Conservation (phyloP, 768 basidiomycete genomes). For the Podaxis sp. region DNA sequence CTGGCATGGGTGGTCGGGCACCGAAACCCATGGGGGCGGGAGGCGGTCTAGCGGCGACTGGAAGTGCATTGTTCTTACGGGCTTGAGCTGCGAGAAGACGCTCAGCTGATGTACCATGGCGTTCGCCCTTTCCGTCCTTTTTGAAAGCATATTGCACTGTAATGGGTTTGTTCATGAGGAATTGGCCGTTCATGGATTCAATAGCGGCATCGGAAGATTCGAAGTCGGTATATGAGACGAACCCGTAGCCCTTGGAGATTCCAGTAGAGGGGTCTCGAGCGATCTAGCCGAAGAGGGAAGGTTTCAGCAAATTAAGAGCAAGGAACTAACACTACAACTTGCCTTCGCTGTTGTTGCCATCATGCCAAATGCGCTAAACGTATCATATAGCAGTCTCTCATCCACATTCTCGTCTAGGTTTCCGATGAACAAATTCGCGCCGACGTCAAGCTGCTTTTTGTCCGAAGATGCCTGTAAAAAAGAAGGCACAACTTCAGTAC, state of each 20-base stretch:
- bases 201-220: constrained; percentile 95
- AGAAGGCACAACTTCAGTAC: constrained; percentile 17
- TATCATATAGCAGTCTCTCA: constrained; percentile 89
- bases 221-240: constrained; percentile 96
- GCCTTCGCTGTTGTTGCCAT: constrained; percentile 93
- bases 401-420: constrained; percentile 95
- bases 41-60: constrained; percentile 73
- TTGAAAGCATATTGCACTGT: constrained; percentile 99
- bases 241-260: constrained; percentile 94
- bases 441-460: constrained; percentile 97
- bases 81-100: constrained; percentile 94
- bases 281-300: constrained; percentile 52
- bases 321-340: constrained; percentile 22
- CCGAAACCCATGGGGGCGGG: constrained; percentile 75
- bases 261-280: constrained; percentile 86
- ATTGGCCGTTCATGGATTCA: constrained; percentile 96
- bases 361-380: constrained; percentile 92
- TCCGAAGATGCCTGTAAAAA: constrained; percentile 85
- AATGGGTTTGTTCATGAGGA: constrained; percentile 98
- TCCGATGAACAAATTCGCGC: constrained; percentile 96
- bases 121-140: constrained; percentile 97
- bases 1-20: constrained; percentile 62
- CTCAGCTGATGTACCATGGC: constrained; percentile 97
- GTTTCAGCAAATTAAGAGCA: constrained; percentile 6
- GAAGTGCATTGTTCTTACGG: constrained; percentile 90